Evolutionary conservation across 352 stramenopile species (phyloP), one percentile per base, ranked within the genome.

Genomic region (Phytophthora aleatoria): DNA sequence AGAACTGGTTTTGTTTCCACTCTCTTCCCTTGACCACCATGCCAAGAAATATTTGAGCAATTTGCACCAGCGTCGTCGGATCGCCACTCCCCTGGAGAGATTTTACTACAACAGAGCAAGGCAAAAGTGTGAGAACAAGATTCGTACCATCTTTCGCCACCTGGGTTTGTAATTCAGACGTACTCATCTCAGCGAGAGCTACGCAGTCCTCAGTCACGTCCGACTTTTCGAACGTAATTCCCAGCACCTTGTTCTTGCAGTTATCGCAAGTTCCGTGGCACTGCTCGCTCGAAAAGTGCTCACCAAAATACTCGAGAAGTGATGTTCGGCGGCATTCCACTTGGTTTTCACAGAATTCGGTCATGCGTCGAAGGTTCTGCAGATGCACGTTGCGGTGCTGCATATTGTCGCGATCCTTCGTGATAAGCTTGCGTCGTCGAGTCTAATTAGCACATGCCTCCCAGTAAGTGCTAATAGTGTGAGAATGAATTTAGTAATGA

Each of bases 281-380:
- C 33, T 88, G 68, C 5, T 82, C 75, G 36, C 73, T 90, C 1
- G 75, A 81, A 69, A 96, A 96, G 61, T 96, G 86, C 48, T 96
- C 88, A n/a, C 88, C 88, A 69, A 96, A 96, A 62, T 95, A 96
- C 67, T 94, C 88, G 8, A 96, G 65, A 31, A 96, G 62, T 24
- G 81, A 89, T 28, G 86, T 95, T 50, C 88, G 79, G 8, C 88
- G 79, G 52, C 88, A 96, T 64, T 96, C 88, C 4, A 94, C 74
- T 73, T 95, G 85, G 51, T 96, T 96, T 57, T 96, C 88, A 57
- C 88, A 96, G 61, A 95, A 96, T 60, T 95, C 84, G 0, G 79
- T 83, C 81, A 96, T 96, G 16, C 88, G 83, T 26, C 85, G 80
- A 31, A 96, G 74, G 50, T 96, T 83, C 50, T 96, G 67, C 36